These are phyloP conservation scores for Peziza echinospora DNA, from an alignment of 495 filamentous ascomycete genomes.

Conservation along the genomic window DNA sequence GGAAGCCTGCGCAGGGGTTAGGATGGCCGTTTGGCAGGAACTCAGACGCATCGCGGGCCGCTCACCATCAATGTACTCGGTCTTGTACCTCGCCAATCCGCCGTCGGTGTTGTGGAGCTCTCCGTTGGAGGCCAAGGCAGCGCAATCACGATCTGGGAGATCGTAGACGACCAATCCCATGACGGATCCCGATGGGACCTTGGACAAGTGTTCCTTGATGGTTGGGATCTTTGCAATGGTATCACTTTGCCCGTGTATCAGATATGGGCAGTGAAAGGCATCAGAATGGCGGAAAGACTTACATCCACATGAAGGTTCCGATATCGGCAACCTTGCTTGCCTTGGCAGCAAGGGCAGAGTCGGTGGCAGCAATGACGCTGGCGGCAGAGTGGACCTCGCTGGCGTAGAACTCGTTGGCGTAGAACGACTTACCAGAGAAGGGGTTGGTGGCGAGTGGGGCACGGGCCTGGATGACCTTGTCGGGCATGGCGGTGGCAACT, in stretches of 20 bases:
- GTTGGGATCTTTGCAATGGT: slow-evolving; percentile 36
- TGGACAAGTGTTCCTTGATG: slow-evolving; percentile 33
- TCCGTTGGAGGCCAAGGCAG: slow-evolving; percentile 55
- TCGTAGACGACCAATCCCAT: slow-evolving; percentile 55
- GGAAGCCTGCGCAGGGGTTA: too few relatives aligned
- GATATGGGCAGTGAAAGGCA: neutral
- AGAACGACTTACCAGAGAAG: slow-evolving; percentile 32
- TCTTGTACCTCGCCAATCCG: slow-evolving; percentile 43
- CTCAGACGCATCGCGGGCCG: slow-evolving; percentile 8
- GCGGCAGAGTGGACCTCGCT: slow-evolving; percentile 20
- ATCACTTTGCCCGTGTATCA: too few relatives aligned
- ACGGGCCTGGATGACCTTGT: too few relatives aligned
- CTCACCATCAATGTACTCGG: slow-evolving; percentile 43
- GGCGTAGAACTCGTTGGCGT: slow-evolving; percentile 30
- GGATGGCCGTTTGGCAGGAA: slow-evolving; percentile 28
- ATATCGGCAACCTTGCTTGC: neutral
- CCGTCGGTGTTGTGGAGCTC: slow-evolving; percentile 47
- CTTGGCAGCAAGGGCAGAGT: neutral
- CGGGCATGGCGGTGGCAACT: too few relatives aligned
- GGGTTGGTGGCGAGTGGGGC: too few relatives aligned
- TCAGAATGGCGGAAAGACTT: neutral
- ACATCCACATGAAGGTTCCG: slow-evolving; percentile 1
- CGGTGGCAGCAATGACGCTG: neutral
- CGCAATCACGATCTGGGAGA: slow-evolving; percentile 56
- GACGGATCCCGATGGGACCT: slow-evolving; percentile 34